Conservation (phyloP, 257 asterid genomes). For the Solanum habrochaites region DNA sequence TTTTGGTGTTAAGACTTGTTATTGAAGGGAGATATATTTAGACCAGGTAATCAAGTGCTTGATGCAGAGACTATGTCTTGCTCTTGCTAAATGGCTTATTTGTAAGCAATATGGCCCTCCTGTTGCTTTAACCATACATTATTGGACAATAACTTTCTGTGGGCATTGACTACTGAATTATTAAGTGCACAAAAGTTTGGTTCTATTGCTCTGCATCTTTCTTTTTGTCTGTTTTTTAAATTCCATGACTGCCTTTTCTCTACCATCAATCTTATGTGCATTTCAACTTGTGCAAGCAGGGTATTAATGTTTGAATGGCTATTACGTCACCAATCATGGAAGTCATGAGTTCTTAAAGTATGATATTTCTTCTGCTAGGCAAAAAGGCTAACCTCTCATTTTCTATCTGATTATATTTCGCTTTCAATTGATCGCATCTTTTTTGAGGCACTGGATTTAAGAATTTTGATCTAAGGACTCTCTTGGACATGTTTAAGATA, state of each 20-base stretch:
- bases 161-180: neutral
- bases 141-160: neutral
- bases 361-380: neutral
- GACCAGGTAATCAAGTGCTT: neutral
- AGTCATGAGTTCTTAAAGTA: neutral
- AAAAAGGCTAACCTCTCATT: neutral
- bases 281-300: neutral
- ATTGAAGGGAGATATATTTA: neutral
- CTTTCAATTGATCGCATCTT: neutral
- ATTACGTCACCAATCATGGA: neutral
- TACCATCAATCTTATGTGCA: neutral
- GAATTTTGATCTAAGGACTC: neutral
- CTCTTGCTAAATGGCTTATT: neutral
- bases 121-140: neutral
- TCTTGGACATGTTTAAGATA: neutral
- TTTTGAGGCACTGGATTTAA: neutral
- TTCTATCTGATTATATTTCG: neutral
- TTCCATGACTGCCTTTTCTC: neutral
- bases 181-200: neutral
- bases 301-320: neutral
- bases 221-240: neutral
- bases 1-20: neutral
- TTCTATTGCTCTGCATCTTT: neutral
- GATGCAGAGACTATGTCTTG: neutral
- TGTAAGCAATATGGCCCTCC: neutral